Conservation (phyloP, 164 flowering plant genomes). For the Protea cynaroides region DNA sequence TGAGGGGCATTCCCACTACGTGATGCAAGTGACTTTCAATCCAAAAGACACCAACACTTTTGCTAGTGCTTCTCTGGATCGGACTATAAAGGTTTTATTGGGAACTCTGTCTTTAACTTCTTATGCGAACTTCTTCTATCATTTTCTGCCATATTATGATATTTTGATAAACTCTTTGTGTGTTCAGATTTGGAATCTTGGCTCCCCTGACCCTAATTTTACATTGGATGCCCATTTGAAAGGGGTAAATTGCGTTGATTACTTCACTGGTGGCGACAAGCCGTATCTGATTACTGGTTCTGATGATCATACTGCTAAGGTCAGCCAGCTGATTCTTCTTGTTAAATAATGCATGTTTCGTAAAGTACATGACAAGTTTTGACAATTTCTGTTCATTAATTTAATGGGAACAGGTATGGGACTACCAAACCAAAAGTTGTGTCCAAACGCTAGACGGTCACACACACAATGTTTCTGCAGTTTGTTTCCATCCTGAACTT, state of each 20-base stretch:
- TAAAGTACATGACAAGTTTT: not conserved
- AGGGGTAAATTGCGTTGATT: conserved; percentile 40
- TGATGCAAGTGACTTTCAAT: not conserved
- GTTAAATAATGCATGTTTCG: not conserved
- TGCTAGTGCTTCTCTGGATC: conserved; percentile 33
- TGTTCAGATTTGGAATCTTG: conserved; percentile 38
- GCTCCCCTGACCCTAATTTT: conserved; percentile 34
- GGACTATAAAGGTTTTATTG: conserved; percentile 23
- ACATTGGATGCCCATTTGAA: conserved; percentile 34
- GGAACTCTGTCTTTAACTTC: not conserved
- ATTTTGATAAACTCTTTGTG: not conserved
- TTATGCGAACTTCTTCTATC: no score
- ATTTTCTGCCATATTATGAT: not conserved
- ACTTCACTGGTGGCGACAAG: conserved; percentile 36
- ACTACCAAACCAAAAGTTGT: conserved; percentile 33
- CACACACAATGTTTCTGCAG: conserved; percentile 39
- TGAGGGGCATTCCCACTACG: conserved; percentile 27
- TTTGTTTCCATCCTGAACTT: conserved; percentile 41
- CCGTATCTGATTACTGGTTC: conserved; percentile 38
- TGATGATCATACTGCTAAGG: conserved; percentile 46
- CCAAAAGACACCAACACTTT: not conserved
- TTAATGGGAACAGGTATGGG: conserved; percentile 31
- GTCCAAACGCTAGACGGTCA: conserved; percentile 41
- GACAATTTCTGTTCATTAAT: not conserved
- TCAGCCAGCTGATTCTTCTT: conserved; percentile 3